Evolutionary conservation across 2,329 filamentous ascomycete species (phyloP), one percentile per base, ranked within the genome.

Genomic region (Penicillium sp.): DNA sequence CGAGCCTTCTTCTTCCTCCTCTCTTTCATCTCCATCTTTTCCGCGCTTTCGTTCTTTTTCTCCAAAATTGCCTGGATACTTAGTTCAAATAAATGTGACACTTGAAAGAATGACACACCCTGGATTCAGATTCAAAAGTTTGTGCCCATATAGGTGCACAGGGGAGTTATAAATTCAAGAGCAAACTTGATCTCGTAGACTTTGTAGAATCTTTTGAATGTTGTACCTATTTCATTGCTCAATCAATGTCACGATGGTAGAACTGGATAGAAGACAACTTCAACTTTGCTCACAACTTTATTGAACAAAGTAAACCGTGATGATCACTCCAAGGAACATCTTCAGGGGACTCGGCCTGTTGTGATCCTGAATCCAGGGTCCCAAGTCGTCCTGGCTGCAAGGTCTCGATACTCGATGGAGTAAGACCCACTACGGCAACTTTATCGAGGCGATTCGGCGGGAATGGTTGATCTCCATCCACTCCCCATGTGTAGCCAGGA

Each of bases 361-460:
- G 5, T 22, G 39, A 44, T 3, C 29, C 32, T 18, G 31, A 34
- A 4, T 18, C 16, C 18, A 34, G 10, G 11, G 16, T 52, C 4
- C 21, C 11, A 14, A 57, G 18, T 18, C 2, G 11, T 18, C 9
- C 21, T 18, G 56, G 34, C 43, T 50, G 46, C 7, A 56, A 41
- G 3, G 36, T 38, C 13, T 51, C 16, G n/a, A 58, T 50, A 16
- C 2, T 27, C n/a, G n/a, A 7, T 21, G 49, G 21, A 10, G 58
- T 47, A 13, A 75, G 40, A 3, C 68, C 69, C 14, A 72, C 18
- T 34, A 68, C 48, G 11, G 67, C 70, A 18, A 77, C 56, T 54
- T 72, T 76, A 58, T 77, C 75, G 32, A 77, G 49, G 14, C 75
- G 68, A 39, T 51, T 59, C 0, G 72, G 65, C 5, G 70, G 72